These are phyloP conservation scores for Grifola frondosa DNA, from an alignment of 1,284 basidiomycete genomes.

Conservation along the genomic window DNA sequence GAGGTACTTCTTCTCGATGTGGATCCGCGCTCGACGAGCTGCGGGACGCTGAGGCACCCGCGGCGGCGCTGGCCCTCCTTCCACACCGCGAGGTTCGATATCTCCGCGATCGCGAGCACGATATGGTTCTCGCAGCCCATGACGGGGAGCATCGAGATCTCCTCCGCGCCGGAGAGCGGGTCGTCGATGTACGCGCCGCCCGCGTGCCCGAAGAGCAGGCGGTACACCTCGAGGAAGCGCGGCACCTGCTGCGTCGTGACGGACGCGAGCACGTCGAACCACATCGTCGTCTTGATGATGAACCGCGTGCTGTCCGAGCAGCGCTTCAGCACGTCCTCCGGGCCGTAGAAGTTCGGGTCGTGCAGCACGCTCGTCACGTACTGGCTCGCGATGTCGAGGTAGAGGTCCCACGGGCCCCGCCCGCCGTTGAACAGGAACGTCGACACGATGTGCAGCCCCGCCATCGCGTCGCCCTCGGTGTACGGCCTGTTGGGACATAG, in stretches of 20 bases:
- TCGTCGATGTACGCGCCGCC: conserved; percentile 41
- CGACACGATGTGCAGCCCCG: conserved; percentile 71
- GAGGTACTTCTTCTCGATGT: conserved; percentile 50
- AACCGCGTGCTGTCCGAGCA: conserved; percentile 55
- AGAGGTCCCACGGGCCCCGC: conserved; percentile 62
- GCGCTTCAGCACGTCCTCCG: conserved; percentile 45
- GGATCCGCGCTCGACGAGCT: conserved; percentile 53
- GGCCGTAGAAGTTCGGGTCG: conserved; percentile 33
- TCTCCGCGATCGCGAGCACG: conserved; percentile 76
- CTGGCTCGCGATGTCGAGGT: conserved; percentile 55
- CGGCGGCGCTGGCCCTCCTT: conserved; percentile 43
- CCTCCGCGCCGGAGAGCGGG: conserved; percentile 21
- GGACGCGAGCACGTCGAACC: conserved; percentile 81
- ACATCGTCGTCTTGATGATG: conserved; percentile 78
- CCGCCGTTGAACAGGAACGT: conserved; percentile 75
- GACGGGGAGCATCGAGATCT: conserved; percentile 68
- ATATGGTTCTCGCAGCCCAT: conserved; percentile 85
- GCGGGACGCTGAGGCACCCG: conserved; percentile 53
- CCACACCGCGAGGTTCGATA: conserved; percentile 65
- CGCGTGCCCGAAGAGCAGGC: conserved; percentile 54
- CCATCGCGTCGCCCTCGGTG: conserved; percentile 69
- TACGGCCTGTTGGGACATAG: conserved; percentile 21
- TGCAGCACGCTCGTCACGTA: conserved; percentile 53
- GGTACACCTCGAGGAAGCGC: conserved; percentile 55
- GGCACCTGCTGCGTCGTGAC: conserved; percentile 63